These are phyloP conservation scores for Gaultheria prostrata DNA, from an alignment of 148 eudicot genomes.

Conservation along the genomic window DNA sequence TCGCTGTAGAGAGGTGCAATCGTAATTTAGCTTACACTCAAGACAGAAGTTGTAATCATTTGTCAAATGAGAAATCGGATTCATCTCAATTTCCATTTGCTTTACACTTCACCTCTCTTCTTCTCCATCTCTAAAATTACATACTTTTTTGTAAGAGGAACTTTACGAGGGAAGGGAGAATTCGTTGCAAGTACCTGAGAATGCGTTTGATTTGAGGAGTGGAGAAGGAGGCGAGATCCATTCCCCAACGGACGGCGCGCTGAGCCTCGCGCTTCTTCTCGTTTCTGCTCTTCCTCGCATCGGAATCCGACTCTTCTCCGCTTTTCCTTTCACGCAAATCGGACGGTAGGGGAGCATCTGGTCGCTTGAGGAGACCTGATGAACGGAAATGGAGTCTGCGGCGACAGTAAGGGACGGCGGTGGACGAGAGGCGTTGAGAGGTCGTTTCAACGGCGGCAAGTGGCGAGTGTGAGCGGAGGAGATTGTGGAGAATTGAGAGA, in stretches of 20 bases:
- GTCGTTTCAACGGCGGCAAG: constrained; percentile 1
- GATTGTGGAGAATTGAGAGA: constrained; percentile 10
- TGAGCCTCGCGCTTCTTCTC: constrained; percentile 78
- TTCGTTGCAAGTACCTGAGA: constrained; percentile 36
- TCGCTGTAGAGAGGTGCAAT: too few species aligned
- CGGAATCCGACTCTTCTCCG: constrained; percentile 7
- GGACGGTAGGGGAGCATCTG: constrained; percentile 13
- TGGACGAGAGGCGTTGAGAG: constrained; percentile 18
- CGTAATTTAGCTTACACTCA: too few species aligned
- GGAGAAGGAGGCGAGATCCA: constrained; percentile 67
- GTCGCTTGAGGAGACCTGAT: constrained; percentile 41
- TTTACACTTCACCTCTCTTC: not conserved
- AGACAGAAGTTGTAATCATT: too few species aligned
- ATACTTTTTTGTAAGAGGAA: not conserved
- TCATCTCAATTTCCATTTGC: not conserved
- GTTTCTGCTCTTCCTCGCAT: constrained; percentile 47
- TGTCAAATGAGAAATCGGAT: not conserved
- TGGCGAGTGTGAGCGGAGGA: constrained; percentile 13
- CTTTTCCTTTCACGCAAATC: constrained; percentile 9
- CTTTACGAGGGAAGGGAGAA: not conserved
- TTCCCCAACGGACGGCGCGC: constrained; percentile 64
- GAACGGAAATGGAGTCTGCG: constrained; percentile 34
- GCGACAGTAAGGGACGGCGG: constrained; percentile 14
- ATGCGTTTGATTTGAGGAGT: constrained; percentile 73
- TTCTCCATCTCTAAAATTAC: not conserved